A percentile compares a stretch with the other conserved stretches of the same genome.
Conservation (phyloP, 2,329 filamentous ascomycete species). For the Fusarium sp. region DNA sequence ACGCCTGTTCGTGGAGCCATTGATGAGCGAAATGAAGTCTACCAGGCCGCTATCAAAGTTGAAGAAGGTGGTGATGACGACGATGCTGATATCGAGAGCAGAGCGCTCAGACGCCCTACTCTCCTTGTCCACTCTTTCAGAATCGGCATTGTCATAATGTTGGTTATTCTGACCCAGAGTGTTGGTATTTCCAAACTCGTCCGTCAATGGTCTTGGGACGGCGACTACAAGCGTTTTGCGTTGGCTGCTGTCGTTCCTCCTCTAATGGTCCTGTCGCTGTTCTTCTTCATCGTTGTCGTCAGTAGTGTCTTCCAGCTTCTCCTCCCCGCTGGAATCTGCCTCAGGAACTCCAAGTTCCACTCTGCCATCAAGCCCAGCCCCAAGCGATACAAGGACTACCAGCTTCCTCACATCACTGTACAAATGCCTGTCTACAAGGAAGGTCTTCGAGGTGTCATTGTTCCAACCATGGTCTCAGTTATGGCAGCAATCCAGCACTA, state of each 20-base stretch:
- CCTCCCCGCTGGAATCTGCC: conserved; percentile 41
- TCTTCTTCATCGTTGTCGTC: conserved; percentile 46
- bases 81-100: conserved; percentile 39
- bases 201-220: conserved; percentile 39
- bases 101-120: conserved; percentile 33
- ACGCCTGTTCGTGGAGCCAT: conserved; percentile 44
- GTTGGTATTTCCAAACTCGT: conserved; percentile 43
- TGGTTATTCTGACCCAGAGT: conserved; percentile 43
- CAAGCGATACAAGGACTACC: conserved; percentile 49
- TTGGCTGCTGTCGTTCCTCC: conserved; percentile 37
- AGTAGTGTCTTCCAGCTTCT: conserved; percentile 43
- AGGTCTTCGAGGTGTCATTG: conserved; percentile 56
- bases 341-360: conserved; percentile 44
- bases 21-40: conserved; percentile 43
- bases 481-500: conserved; percentile 69
- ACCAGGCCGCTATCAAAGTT: conserved; percentile 41
- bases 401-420: conserved; percentile 57
- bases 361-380: conserved; percentile 46
- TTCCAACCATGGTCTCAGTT: conserved; percentile 65
- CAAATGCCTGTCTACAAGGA: conserved; percentile 61
- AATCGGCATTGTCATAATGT: conserved; percentile 44
- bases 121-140: conserved; percentile 41
- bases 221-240: conserved; percentile 33
- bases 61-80: conserved; percentile 42
- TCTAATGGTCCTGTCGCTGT: conserved; percentile 35